Evolutionary conservation across 2,329 filamentous ascomycete genomes (phyloP), one percentile per base, ranked within the genome.

Genomic region (Graphilbum ipis-grandicollis): DNA sequence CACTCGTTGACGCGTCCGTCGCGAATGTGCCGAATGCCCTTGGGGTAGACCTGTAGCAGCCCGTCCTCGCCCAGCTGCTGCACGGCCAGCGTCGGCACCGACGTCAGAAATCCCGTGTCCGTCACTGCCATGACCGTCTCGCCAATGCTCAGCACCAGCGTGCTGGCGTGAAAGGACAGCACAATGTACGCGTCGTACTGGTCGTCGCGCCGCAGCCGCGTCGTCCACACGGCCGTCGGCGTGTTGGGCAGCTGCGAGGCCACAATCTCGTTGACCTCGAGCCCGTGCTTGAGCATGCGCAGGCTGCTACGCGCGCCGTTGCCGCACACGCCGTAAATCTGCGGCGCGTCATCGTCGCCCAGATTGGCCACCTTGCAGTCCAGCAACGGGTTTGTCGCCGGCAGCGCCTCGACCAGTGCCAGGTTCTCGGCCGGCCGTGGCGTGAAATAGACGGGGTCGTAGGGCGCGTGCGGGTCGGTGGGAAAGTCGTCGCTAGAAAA

Each of bases 111-210:
- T 0, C 88, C 85, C 9, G 86, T 93, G 51, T 96, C 85, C 8
- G 77, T 85, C 4, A 94, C 85, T 57, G 96, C 85, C 53, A 94
- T 86, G 0, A 98, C 90, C 2, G 86, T 93, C 53, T 98, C 90
- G 4, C 88, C 90, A 45, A 98, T 94, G 50, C 85, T 92, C 14
- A 98, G 65, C 1, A 96, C 86, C 12, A 96, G 65, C 0, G 90
- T 98, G 22, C 76, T 80, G 22, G 92, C 92, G 29, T 78, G 76
- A 50, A 93, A 90, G 3, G 85, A 93, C 5, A 99, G 66, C n/a
- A 98, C 73, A 42, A 98, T 93, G 51, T 96, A 94, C 0, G 84
- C 79, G 56, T 98, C 88, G 45, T 78, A 93, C 47, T 88, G 73
- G 47, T 96, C 88, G 15, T 71, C 69, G 17, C 74, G 73, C 28